Evolutionary conservation across 306 rosid genomes (phyloP).

Genomic region (Hippophae rhamnoides): DNA sequence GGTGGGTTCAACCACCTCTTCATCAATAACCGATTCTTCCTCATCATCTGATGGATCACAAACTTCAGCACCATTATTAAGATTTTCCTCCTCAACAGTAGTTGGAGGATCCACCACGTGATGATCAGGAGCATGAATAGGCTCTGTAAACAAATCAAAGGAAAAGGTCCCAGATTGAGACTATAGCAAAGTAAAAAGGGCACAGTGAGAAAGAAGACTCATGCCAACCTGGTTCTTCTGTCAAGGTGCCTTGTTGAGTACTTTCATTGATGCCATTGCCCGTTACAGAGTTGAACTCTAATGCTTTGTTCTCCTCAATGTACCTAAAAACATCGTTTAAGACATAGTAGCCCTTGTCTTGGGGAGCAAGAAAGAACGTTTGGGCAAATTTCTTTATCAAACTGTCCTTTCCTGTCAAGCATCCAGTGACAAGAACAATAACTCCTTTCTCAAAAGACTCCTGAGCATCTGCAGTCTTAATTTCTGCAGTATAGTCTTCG

Average conservation of each 20-base stretch:
- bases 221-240: slow-evolving; percentile 61
- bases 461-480: slow-evolving; percentile 94
- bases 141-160: slow-evolving; percentile 41
- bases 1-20: slow-evolving; percentile 43
- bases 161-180: slow-evolving; percentile 16
- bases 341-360: slow-evolving; percentile 86
- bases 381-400: slow-evolving; percentile 76
- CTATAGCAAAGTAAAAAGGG: slow-evolving; percentile 4
- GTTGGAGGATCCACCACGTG: slow-evolving; percentile 41
- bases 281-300: slow-evolving; percentile 31
- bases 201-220: slow-evolving; percentile 3
- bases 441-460: slow-evolving; percentile 82
- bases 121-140: slow-evolving; percentile 39
- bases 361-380: slow-evolving; percentile 94
- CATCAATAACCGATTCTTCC: slow-evolving; percentile 63
- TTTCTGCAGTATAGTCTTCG: slow-evolving; percentile 83
- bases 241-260: slow-evolving; percentile 27
- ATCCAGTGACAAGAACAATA: slow-evolving; percentile 86
- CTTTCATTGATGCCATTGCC: slow-evolving; percentile 39
- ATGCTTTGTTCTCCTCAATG: slow-evolving; percentile 52
- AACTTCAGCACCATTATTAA: slow-evolving; percentile 58
- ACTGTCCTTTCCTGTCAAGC: slow-evolving; percentile 88
- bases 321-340: slow-evolving; percentile 90
- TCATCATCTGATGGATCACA: slow-evolving; percentile 54
- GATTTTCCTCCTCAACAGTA: slow-evolving; percentile 46